Evolutionary conservation across 1,284 basidiomycete species (phyloP).

Genomic region (Irpex sp.): DNA sequence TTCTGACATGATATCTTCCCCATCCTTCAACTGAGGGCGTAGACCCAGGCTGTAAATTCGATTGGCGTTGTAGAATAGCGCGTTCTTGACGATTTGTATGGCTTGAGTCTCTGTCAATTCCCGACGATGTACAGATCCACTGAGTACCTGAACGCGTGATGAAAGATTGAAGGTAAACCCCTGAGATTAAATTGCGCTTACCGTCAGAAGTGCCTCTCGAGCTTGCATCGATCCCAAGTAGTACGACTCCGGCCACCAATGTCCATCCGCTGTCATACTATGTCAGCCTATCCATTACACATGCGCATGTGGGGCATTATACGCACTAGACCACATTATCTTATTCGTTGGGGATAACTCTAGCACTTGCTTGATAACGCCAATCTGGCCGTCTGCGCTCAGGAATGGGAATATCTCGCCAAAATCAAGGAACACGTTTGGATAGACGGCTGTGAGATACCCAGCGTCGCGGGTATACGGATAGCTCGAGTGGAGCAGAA

Average conservation of each 20-base stretch:
- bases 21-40: constrained; percentile 20
- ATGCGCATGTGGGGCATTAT: neutral
- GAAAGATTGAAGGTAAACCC: neutral
- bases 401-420: constrained; percentile 75
- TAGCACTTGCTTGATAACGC: constrained; percentile 55
- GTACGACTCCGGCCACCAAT: constrained; percentile 76
- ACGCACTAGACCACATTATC: constrained; percentile 74
- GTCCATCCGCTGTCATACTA: constrained; percentile 55
- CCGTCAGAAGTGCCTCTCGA: constrained; percentile 56
- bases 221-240: constrained; percentile 66
- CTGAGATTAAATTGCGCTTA: constrained; percentile 20
- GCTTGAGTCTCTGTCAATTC: constrained; percentile 51
- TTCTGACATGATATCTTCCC: neutral
- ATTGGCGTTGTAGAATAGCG: constrained; percentile 60
- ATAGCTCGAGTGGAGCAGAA: constrained; percentile 72
- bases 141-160: constrained; percentile 40
- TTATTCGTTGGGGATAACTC: constrained; percentile 74
- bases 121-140: constrained; percentile 36
- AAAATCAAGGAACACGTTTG: constrained; percentile 75
- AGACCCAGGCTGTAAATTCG: constrained; percentile 51
- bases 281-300: neutral
- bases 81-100: constrained; percentile 42
- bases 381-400: constrained; percentile 57
- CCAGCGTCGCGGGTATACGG: constrained; percentile 74
- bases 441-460: constrained; percentile 65